These are phyloP conservation scores for Cryptosporidium sp. DNA, from an alignment of 169 alveolate genomes.

Conservation along the genomic window DNA sequence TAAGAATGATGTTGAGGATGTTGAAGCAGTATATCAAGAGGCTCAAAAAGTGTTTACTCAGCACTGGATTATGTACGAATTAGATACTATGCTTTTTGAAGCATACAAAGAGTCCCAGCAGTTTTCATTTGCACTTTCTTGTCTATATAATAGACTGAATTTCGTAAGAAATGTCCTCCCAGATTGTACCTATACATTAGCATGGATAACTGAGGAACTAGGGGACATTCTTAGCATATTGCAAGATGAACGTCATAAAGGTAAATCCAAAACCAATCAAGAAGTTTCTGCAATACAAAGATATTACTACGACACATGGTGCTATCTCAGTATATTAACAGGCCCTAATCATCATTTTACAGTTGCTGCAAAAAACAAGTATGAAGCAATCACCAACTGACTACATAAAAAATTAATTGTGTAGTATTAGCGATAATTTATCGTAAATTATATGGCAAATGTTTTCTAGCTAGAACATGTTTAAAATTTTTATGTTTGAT, in stretches of 20 bases:
- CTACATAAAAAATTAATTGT: neutral
- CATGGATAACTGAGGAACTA: constrained; percentile 87
- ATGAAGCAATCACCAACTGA: constrained; percentile 43
- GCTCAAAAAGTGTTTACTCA: constrained; percentile 84
- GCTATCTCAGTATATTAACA: constrained; percentile 71
- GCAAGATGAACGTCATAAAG: constrained; percentile 43
- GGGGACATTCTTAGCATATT: constrained; percentile 81
- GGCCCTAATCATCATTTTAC: constrained; percentile 75
- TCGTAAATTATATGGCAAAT: constrained; percentile 2
- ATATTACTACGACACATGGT: constrained; percentile 73
- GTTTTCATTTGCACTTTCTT: constrained; percentile 78
- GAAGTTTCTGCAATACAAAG: constrained; percentile 70
- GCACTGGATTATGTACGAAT: constrained; percentile 82
- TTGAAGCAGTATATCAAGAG: constrained; percentile 79
- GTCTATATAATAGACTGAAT: constrained; percentile 78
- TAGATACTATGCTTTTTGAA: constrained; percentile 81
- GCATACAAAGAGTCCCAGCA: constrained; percentile 80
- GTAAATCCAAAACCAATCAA: constrained; percentile 28
- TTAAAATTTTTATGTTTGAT: neutral
- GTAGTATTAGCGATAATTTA: neutral
- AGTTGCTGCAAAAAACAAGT: constrained; percentile 62
- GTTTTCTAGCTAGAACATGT: neutral
- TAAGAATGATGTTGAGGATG: constrained; percentile 80
- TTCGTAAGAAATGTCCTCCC: constrained; percentile 81
- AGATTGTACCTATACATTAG: constrained; percentile 86